phyloP scores from a whole-genome alignment of 1,284 basidiomycete species.

The Quambalaria eucalypti region DNA sequence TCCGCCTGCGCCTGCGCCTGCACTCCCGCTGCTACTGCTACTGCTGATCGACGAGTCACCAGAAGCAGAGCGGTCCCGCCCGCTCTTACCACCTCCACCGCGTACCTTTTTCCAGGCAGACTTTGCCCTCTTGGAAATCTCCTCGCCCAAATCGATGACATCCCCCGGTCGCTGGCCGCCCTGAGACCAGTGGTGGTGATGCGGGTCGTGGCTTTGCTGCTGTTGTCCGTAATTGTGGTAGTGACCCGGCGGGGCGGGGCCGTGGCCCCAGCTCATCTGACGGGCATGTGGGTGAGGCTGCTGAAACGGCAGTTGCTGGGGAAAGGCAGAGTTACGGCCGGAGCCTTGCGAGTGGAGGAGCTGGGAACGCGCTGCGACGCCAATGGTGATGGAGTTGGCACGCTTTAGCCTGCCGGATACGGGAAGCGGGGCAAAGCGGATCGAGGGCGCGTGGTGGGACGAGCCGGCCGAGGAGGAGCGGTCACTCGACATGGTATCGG shows the following conservation, averaged over 20 bases:
- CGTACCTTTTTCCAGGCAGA: conserved; percentile 28
- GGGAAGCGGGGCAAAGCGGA: conserved; percentile 37
- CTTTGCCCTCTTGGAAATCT: conserved; percentile 24
- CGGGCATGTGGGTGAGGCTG: not conserved
- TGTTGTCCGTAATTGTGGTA: not conserved
- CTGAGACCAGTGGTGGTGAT: no score
- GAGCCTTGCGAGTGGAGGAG: conserved; percentile 35
- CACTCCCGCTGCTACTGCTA: no score
- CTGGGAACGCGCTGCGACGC: conserved; percentile 37
- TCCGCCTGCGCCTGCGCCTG: no score
- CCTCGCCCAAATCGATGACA: conserved; percentile 32
- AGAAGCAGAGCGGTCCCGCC: no score
- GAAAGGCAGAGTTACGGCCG: not conserved
- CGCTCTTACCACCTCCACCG: conserved; percentile 15
- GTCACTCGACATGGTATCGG: not conserved
- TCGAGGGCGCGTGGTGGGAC: conserved; percentile 15
- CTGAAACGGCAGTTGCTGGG: conserved; percentile 13
- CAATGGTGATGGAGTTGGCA: conserved; percentile 42
- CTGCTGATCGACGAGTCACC: no score
- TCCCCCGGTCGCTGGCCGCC: conserved; percentile 10
- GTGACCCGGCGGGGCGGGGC: no score
- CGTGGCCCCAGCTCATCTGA: not conserved
- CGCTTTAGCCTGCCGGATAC: conserved; percentile 29
- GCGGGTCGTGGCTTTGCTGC: not conserved
- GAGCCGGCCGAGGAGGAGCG: not conserved